Evolutionary conservation across 2,329 filamentous ascomycete genomes (phyloP).

Genomic region (Ophiostoma angusticollis): DNA sequence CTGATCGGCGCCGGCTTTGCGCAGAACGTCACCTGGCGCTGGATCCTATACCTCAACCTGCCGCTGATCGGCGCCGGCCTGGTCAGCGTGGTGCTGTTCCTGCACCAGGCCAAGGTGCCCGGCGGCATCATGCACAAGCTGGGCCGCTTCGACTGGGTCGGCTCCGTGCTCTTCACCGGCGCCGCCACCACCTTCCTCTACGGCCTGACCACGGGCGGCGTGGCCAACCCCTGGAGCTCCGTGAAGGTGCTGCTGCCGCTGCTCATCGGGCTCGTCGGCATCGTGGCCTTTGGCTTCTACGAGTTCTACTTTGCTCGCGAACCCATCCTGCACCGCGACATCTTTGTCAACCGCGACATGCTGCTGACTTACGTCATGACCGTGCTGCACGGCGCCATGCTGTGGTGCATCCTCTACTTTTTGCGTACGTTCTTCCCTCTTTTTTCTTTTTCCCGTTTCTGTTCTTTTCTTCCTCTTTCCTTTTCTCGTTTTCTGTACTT

Average conservation of each 20-base stretch:
- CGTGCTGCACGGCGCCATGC: conserved; percentile 43
- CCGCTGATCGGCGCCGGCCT: conserved; percentile 22
- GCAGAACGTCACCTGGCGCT: conserved; percentile 17
- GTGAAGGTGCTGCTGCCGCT: conserved; percentile 28
- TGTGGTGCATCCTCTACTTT: conserved; percentile 42
- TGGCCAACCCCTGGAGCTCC: conserved; percentile 28
- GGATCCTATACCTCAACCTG: conserved; percentile 32
- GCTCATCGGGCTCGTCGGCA: conserved; percentile 26
- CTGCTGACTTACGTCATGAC: conserved; percentile 28
- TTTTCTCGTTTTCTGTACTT: too few relatives aligned
- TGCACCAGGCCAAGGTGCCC: conserved; percentile 24
- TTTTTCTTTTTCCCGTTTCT: conserved; percentile 30
- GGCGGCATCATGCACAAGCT: conserved; percentile 22
- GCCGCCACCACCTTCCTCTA: conserved; percentile 28
- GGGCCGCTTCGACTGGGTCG: conserved; percentile 29
- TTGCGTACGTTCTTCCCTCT: conserved; percentile 27
- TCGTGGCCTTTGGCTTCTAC: conserved; percentile 16
- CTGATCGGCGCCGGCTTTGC: conserved; percentile 17
- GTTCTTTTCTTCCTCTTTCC: conserved; percentile 15
- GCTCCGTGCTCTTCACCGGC: conserved; percentile 29
- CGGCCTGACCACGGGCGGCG: conserved; percentile 31
- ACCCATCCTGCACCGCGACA: conserved; percentile 26
- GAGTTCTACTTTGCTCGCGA: conserved; percentile 15
- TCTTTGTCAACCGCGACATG: conserved; percentile 29
- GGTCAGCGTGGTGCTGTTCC: conserved; percentile 16